Evolutionary conservation across 345 rosid species (phyloP).

Genomic region (Eucalyptus erythrocorys): DNA sequence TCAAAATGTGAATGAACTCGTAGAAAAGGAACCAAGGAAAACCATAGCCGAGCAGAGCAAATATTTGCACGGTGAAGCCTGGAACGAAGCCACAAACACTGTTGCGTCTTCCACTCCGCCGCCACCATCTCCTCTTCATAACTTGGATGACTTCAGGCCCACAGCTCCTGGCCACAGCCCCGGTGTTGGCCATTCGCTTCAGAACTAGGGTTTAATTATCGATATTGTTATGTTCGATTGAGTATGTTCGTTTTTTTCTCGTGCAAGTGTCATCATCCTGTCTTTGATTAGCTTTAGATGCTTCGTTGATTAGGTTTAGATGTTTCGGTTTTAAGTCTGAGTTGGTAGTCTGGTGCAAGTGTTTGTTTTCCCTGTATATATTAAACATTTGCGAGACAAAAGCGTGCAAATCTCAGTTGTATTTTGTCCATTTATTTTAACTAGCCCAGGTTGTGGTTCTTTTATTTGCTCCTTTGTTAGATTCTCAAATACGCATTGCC

Average conservation of each 20-base stretch:
- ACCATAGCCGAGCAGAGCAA: background rate
- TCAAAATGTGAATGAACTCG: background rate
- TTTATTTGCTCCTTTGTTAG: background rate
- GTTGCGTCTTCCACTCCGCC: background rate
- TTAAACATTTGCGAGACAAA: background rate
- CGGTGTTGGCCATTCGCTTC: background rate
- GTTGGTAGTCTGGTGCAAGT: background rate
- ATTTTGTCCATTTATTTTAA: background rate
- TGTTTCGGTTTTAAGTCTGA: background rate
- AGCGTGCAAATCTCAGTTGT: background rate
- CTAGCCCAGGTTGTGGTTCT: background rate
- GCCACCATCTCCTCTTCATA: background rate
- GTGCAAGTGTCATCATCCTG: background rate
- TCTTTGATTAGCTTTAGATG: background rate
- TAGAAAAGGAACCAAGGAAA: background rate
- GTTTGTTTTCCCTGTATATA: background rate
- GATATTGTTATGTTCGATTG: background rate
- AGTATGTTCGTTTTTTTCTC: background rate
- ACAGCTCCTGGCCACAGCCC: background rate
- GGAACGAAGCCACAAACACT: background rate
- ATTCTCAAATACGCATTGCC: background rate
- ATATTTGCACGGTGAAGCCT: background rate
- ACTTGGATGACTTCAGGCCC: background rate
- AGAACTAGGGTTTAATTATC: background rate
- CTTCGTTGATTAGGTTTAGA: background rate